Evolutionary conservation across 176 grass and related monocot species (phyloP), one percentile per base, ranked within the genome.

Genomic region (Oryza meyeriana): DNA sequence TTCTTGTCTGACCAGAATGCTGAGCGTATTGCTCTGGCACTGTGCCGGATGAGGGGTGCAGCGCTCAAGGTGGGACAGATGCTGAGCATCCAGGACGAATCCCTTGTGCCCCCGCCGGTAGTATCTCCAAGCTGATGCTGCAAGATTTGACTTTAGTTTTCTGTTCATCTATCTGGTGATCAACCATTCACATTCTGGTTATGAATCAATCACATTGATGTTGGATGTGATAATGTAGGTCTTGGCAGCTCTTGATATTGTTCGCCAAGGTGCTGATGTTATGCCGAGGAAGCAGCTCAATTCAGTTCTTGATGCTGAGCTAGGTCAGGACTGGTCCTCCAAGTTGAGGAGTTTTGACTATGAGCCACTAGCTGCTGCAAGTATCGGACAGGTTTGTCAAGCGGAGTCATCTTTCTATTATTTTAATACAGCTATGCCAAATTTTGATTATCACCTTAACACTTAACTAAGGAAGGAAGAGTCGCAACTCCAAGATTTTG

Each of bases 31-130:
- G 95, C 95, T 4, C 78, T 95, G 41, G 95, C 95, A 0, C 80
- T 95, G 61, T 98, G 95, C 63, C 87, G 95, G 64, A 98, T 98
- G 95, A 69, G 92, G 26, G 95, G 95, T 36, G 95, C 95, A 0
- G 95, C 95, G 6, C 89, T 98, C 55, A 95, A 98, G 76, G 89
- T 95, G 26, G 95, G 92, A 17, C 90, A 98, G 85, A 90, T 98
- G 92, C 83, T 98, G 84, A 95, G 95, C 85, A 98, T 98, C 62
- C 95, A 98, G 83, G 95, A 98, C 61, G 92, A 98, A 74, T 95
- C 95, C 18, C 90, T 98, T 14, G 93, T 95, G 28, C 95, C 95
- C 17, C 82, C 88, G 0, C 95, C 92, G 84, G 95, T 98, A 95
- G n/a, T 85, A 20, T 44, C 57, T 72, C 47, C 1, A 85, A 59